These are phyloP conservation scores for Persicaria tinctoria DNA, from an alignment of 148 eudicot species.

Conservation along the genomic window DNA sequence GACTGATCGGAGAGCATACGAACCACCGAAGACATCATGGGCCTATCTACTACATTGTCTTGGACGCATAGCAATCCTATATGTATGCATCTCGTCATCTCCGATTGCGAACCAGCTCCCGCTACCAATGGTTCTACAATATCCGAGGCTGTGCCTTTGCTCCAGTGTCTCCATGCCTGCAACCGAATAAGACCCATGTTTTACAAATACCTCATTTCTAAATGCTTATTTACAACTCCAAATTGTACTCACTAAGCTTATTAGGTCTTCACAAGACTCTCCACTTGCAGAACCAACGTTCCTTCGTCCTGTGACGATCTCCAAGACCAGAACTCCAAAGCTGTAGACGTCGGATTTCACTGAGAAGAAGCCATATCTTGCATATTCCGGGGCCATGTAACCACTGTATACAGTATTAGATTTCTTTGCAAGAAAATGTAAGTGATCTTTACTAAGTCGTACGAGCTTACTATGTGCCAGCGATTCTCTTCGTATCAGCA, in stretches of 20 bases:
- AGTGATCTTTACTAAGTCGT: background rate
- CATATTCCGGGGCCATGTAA: conserved; percentile 44
- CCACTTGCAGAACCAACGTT: background rate
- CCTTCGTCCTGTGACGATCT: conserved; percentile 32
- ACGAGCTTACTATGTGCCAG: conserved; percentile 30
- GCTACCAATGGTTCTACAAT: conserved; percentile 19
- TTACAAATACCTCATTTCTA: background rate
- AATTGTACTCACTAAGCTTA: conserved; percentile 29
- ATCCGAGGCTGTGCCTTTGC: background rate
- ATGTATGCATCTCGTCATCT: conserved; percentile 19
- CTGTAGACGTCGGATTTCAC: conserved; percentile 46
- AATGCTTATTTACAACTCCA: background rate
- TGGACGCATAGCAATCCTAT: conserved; percentile 28
- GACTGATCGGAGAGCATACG: conserved; percentile 21
- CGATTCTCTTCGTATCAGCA: conserved; percentile 18
- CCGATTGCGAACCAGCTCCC: background rate
- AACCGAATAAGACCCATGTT: background rate
- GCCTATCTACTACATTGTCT: conserved; percentile 24
- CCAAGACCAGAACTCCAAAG: conserved; percentile 42
- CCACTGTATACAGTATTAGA: background rate
- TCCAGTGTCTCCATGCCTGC: conserved; percentile 33
- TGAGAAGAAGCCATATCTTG: conserved; percentile 30
- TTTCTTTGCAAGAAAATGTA: background rate
- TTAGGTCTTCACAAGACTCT: conserved; percentile 20
- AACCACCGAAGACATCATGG: conserved; percentile 21